Base-by-base conservation (phyloP, 805 yeast genomes). In the Candida peoriensis region DNA sequence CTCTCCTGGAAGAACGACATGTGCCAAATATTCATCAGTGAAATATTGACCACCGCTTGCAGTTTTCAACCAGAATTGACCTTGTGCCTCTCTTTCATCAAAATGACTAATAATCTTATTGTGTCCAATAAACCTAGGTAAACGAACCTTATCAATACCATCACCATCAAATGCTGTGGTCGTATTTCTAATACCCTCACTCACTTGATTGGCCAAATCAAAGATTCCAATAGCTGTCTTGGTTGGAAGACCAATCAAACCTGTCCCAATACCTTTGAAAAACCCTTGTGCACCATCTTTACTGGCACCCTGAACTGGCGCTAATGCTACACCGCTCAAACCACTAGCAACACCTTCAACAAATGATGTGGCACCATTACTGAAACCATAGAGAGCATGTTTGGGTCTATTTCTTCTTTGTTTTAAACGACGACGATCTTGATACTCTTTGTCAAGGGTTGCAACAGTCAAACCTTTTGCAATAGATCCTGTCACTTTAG, bases 201-300 rank as follows among this genome's bases (percentile, higher is more conserved):
- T 80, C 24, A 93, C 79, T 57, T 86, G 90, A 35, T 84, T 82
- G 1, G 97, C 96, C 43, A 94, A 67, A 55, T 93, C 99, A 46
- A 93, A 80, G 17, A 93, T 56, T 10, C 99, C 99, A 47, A 90
- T 88, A 0, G 96, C 96, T 0, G 97, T 86, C 64, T 93, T 93
- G 0, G 98, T 89, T 0, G 99, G 98, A 20, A 94, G 62, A 0
- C 98, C 98, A 37, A 93, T 76, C n/a, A 94, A 53, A 10, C 98
- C 99, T 50, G 81, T 84, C 4, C 98, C 98, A 4, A 93, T 54
- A 2, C 99, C 99, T 54, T 80, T 86, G 62, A 93, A 76, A 56
- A 93, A 90, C 0, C 98, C 99, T 4, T 78, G 65, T 0, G 97
- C 78, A 5, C 99, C 99, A 24, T 81, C 95, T 35, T 74, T 68